Conservation (phyloP, 1,139 yeast species). For the Zygosaccharomyces sapae region DNA sequence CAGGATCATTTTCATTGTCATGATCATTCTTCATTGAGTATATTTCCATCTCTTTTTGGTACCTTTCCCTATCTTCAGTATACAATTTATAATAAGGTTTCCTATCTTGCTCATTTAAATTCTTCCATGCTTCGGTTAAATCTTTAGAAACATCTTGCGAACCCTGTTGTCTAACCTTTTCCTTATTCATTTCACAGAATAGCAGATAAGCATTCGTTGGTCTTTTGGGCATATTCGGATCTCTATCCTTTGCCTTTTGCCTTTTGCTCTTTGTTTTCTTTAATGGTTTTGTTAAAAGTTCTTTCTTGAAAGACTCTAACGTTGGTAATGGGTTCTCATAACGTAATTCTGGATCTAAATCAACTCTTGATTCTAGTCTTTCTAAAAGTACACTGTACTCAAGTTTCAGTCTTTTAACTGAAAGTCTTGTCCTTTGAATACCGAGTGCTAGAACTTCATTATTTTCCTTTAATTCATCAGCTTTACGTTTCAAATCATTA, state of each 20-base stretch:
- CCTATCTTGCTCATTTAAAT: conserved; percentile 61
- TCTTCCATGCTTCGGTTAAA: conserved; percentile 85
- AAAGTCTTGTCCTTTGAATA: conserved; percentile 69
- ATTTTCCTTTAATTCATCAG: conserved; percentile 69
- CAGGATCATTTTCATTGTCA: conserved; percentile 12
- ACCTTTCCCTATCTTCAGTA: conserved; percentile 75
- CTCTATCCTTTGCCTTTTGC: conserved; percentile 44
- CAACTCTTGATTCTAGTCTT: conserved; percentile 60
- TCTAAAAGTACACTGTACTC: conserved; percentile 81
- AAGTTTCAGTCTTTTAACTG: conserved; percentile 72
- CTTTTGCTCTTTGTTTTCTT: conserved; percentile 34
- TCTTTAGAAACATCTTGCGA: conserved; percentile 66
- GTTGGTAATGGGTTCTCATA: conserved; percentile 33
- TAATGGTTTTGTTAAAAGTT: conserved; percentile 28
- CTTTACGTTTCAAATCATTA: conserved; percentile 64
- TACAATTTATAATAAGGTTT: conserved; percentile 73
- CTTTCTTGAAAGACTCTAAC: conserved; percentile 29
- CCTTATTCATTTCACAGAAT: conserved; percentile 84
- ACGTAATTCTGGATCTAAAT: conserved; percentile 31
- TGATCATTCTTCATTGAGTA: conserved; percentile 41
- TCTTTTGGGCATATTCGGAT: conserved; percentile 80
- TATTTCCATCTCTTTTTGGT: conserved; percentile 65
- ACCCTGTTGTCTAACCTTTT: conserved; percentile 56
- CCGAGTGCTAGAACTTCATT: conserved; percentile 78
- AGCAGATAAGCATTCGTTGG: conserved; percentile 87